Evolutionary conservation across 2,329 filamentous ascomycete genomes (phyloP).

Genomic region (Pestalotiopsis sp.): DNA sequence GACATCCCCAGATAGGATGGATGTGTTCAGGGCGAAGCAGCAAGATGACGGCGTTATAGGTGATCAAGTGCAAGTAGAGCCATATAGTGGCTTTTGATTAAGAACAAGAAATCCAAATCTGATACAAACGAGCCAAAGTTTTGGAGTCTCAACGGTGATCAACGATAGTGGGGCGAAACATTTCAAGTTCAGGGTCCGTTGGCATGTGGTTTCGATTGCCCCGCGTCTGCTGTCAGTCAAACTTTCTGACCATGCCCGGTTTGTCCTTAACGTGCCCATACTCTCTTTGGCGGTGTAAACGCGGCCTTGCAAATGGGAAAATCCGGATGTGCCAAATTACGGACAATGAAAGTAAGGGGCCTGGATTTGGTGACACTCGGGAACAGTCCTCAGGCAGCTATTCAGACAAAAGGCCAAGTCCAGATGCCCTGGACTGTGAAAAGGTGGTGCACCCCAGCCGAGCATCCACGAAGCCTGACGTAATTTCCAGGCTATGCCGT

Average conservation of each 20-base stretch:
- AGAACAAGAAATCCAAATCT: background rate
- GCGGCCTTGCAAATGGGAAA: background rate
- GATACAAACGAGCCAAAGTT: background rate
- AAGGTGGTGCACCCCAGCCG: background rate
- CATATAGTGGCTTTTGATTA: background rate
- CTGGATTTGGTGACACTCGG: too few species aligned
- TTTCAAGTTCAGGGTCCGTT: background rate
- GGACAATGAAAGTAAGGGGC: background rate
- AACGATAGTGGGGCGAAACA: background rate
- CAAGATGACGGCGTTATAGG: background rate
- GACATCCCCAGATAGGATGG: background rate
- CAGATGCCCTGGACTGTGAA: background rate
- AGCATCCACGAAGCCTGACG: conserved; percentile 6
- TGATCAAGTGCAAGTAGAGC: background rate
- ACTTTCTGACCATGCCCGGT: background rate
- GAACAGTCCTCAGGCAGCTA: background rate
- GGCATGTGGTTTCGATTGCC: background rate
- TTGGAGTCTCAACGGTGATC: background rate
- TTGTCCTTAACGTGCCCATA: background rate
- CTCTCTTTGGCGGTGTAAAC: background rate
- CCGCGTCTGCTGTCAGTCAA: background rate
- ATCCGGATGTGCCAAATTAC: background rate
- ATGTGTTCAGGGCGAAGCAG: background rate
- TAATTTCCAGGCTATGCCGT: conserved; percentile 11
- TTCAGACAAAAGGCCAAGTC: background rate